Conservation (phyloP, 495 filamentous ascomycete species). For the Penicillium samsonianum region DNA sequence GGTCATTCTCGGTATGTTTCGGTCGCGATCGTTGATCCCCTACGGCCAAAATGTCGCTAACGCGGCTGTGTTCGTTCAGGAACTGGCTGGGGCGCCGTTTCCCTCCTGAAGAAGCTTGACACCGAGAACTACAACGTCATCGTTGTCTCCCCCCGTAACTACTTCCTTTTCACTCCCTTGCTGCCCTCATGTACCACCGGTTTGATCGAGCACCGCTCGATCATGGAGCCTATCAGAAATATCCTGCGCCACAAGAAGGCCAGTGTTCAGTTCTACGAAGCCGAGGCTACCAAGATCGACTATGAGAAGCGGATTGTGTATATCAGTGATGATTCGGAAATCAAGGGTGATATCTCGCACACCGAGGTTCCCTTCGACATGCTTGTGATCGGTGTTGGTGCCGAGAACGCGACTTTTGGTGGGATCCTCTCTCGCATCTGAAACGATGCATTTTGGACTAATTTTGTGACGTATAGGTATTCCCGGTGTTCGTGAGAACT, state of each 20-base stretch:
- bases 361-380: slow-evolving; percentile 97
- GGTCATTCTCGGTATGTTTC: slow-evolving; percentile 81
- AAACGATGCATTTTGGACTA: slow-evolving; percentile 10
- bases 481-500: slow-evolving; percentile 89
- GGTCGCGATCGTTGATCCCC: slow-evolving; percentile 7
- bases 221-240: slow-evolving; percentile 98
- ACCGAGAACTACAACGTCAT: slow-evolving; percentile 98
- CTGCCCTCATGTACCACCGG: slow-evolving; percentile 96
- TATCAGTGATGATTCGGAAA: slow-evolving; percentile 89
- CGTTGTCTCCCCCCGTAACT: slow-evolving; percentile 93
- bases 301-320: slow-evolving; percentile 82
- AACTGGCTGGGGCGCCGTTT: slow-evolving; percentile 95
- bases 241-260: slow-evolving; percentile 92
- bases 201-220: slow-evolving; percentile 96
- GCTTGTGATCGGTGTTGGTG: slow-evolving; percentile 94
- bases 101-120: slow-evolving; percentile 96
- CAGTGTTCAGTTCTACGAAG: slow-evolving; percentile 94
- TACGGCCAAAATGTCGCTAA: slow-evolving; percentile 16
- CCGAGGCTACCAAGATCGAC: slow-evolving; percentile 95
- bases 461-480: slow-evolving; percentile 57
- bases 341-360: slow-evolving; percentile 78
- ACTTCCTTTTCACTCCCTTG: slow-evolving; percentile 98
- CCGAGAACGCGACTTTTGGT: slow-evolving; percentile 98
- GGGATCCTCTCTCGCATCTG: slow-evolving; percentile 21
- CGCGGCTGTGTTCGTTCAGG: slow-evolving; percentile 50